Conservation (phyloP, 1,284 basidiomycete species). For the Fomitopsis pinicola region DNA sequence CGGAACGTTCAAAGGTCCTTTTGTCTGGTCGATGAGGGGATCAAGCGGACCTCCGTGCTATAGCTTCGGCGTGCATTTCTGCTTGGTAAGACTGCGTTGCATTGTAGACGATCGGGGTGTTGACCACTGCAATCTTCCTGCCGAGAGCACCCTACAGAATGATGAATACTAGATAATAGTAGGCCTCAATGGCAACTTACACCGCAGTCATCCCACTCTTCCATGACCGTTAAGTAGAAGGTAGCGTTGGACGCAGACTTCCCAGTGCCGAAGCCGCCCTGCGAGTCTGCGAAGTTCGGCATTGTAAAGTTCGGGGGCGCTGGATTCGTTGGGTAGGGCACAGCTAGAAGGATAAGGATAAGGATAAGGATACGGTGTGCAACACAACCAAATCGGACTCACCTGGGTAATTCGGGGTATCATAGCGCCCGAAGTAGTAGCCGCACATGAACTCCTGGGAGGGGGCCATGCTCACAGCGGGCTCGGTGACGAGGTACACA, state of each 20-base stretch:
- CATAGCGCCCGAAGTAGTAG: constrained; percentile 38
- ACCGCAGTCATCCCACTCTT: constrained; percentile 40
- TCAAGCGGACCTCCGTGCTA: not conserved
- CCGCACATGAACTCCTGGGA: constrained; percentile 31
- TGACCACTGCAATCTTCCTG: constrained; percentile 22
- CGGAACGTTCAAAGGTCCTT: not conserved
- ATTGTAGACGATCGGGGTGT: constrained; percentile 27
- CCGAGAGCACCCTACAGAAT: constrained; percentile 24
- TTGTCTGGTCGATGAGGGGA: too few species aligned
- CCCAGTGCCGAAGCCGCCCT: constrained; percentile 39
- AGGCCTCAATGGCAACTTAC: constrained; percentile 17
- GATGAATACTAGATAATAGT: not conserved
- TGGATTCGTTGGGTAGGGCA: constrained; percentile 37
- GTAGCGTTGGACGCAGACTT: constrained; percentile 27
- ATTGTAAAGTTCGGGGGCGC: constrained; percentile 39
- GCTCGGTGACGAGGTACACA: constrained; percentile 36
- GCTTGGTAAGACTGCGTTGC: constrained; percentile 14
- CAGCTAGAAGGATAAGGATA: constrained; percentile 11
- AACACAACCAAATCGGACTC: not conserved
- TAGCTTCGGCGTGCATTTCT: not conserved
- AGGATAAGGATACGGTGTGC: not conserved
- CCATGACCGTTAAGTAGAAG: constrained; percentile 39
- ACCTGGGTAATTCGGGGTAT: constrained; percentile 41
- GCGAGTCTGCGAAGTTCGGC: constrained; percentile 42
- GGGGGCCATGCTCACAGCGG: constrained; percentile 21